Evolutionary conservation across 768 basidiomycete species (phyloP), one percentile per base, ranked within the genome.

Genomic region (Boletus tomentosulus): DNA sequence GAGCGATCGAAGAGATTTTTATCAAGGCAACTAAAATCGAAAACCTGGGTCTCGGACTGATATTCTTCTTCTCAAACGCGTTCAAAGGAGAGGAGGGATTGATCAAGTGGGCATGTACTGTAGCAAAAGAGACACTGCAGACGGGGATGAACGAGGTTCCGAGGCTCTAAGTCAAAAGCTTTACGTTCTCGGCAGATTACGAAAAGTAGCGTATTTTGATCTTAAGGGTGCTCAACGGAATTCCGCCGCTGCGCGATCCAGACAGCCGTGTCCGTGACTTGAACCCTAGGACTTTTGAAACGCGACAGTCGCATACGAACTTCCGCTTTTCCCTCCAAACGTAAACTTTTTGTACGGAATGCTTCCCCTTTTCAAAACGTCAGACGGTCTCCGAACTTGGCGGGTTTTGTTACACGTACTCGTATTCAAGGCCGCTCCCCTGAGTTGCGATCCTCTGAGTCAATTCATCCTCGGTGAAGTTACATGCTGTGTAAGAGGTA

Each of bases 391-490:
- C 22, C 31, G 25, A n/a, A 19, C 7, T 50, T 9, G 34, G 19
- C 16, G 30, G 41, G 39, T 19, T 6, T 13, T 13, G 22, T 12
- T 22, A 12, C 33, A 27, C 82, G 66, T 62, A 92, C 91, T 88
- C 83, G 66, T 85, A 90, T 37, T 64, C 51, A 31, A 93, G 69
- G 5, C 77, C 74, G 16, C 80, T 78, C 13, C 71, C 77, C 9
- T 69, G 62, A 0, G 69, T 73, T 12, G 70, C 69, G 60, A 92
- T 89, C 48, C 62, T 77, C 4, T 71, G 62, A 59, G 75, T 78
- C 34, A 92, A 64, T 63, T 93, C 91, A 0, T 84, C 81, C 59
- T 89, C 85, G 0, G 91, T 93, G 60, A 91, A 92, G 64, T 92
- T 92, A 63, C 91, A 93, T 2, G 91, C 87, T 85, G 55, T 2